Conservation (phyloP, 2,329 filamentous ascomycete species). For the Beauveria rudraprayagi region DNA sequence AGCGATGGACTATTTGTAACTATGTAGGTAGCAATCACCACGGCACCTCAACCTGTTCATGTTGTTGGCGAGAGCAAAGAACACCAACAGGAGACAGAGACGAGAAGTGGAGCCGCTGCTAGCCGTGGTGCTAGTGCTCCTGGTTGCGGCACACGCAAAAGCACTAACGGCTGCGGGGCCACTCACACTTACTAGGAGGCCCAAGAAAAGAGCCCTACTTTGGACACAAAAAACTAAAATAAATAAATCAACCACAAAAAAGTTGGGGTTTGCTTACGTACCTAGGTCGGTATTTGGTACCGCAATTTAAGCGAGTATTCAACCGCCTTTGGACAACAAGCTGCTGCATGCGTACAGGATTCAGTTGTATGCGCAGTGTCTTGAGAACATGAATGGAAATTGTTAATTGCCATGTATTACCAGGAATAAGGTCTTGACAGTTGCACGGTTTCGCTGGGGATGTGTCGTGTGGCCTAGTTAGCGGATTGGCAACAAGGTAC, state of each 20-base stretch:
- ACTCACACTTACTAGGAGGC: background rate
- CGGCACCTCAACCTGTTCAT: background rate
- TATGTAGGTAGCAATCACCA: too few species aligned
- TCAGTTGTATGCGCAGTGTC: background rate
- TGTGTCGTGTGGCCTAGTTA: background rate
- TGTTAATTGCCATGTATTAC: background rate
- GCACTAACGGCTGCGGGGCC: background rate
- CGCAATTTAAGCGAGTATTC: conserved; percentile 6
- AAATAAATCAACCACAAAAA: background rate
- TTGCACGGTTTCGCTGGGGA: background rate
- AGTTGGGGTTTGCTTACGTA: background rate
- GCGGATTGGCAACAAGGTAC: background rate
- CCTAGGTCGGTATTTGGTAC: background rate
- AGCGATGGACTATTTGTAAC: too few species aligned
- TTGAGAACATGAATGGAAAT: background rate
- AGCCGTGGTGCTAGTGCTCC: background rate
- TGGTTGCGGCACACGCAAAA: background rate
- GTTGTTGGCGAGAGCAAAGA: too few species aligned
- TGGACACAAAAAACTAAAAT: conserved; percentile 8
- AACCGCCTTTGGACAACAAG: background rate
- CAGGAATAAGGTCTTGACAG: background rate
- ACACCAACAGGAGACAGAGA: background rate
- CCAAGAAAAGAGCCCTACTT: conserved; percentile 6
- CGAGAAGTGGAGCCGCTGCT: background rate
- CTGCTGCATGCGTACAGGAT: background rate